Evolutionary conservation across 192 early-diverging fungal genomes (phyloP), one percentile per base, ranked within the genome.

Genomic region (Coemansia sp.): DNA sequence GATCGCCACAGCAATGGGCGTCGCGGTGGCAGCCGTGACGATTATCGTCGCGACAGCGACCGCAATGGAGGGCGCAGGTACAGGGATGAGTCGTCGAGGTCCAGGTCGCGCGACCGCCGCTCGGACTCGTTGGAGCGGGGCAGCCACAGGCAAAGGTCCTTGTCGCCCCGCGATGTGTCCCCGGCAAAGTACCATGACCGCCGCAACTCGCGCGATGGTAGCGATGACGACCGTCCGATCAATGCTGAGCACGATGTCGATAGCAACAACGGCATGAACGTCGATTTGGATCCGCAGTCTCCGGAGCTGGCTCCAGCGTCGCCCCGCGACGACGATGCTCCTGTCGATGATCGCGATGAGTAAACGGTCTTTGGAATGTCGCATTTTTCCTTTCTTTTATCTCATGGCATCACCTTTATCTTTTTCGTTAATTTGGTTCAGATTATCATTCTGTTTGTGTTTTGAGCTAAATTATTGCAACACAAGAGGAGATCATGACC

Each of bases 1-100:
- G 58, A 57, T 34, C 18, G 49, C 25, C 48, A 51, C 25, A 60
- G 63, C 58, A 62, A 66, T 45, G 61, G 73, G 42, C 67, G 59
- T 28, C 60, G 52, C 43, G 45, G 49, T 25, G 21, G 57, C 42
- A 40, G 67, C 2, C 67, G 61, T 31, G 61, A 60, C 46, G 13
- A 23, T 26, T 34, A 43, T 18, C 30, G 55, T 20, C 30, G 28
- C 55, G 30, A 26, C 18, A 31, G 13, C 55, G 23, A 16, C 12
- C 10, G 59, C 18, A 30, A 15, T 6, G 18, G 46, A 12, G 59
- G 46, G 0, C 26, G 57, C 64, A 57, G 55, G 12, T 31, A 57
- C 30, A 57, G 55, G 30, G 15, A 30, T 15, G 55, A 34, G 4
- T 21, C 20, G 18, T 34, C 30, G 3, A 30, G 55, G 12, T 30